These are phyloP conservation scores for Tolypocladium capitatum DNA, from an alignment of 2,329 filamentous ascomycete species.

Conservation along the genomic window DNA sequence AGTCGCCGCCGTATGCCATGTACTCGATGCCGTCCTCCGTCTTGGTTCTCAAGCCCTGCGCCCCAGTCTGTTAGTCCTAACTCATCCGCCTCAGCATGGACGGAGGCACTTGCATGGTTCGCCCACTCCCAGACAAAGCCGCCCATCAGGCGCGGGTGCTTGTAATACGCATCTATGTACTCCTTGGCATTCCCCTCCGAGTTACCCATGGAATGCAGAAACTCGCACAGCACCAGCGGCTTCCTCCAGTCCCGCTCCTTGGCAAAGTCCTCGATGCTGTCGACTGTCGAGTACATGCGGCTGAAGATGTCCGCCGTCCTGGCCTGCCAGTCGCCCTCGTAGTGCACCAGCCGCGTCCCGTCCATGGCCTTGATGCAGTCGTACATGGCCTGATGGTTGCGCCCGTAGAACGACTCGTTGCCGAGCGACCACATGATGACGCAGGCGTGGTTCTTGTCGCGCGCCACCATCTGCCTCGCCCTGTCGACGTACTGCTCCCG, in stretches of 20 bases:
- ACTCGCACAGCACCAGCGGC: conserved; percentile 45
- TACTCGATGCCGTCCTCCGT: conserved; percentile 29
- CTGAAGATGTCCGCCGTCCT: conserved; percentile 49
- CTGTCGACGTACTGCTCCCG: conserved; percentile 53
- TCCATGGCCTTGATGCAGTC: conserved; percentile 46
- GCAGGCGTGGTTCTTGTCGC: conserved; percentile 47
- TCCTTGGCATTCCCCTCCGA: conserved; percentile 54
- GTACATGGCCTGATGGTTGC: conserved; percentile 56
- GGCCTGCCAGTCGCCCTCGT: conserved; percentile 48
- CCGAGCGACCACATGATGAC: conserved; percentile 61
- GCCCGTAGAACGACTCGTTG: conserved; percentile 59
- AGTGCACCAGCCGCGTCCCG: conserved; percentile 46
- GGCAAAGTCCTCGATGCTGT: conserved; percentile 27
- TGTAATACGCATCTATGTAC: conserved; percentile 52
- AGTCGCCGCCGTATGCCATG: conserved; percentile 49
- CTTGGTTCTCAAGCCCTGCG: conserved; percentile 26
- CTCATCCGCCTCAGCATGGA: not conserved
- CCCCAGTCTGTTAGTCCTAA: not conserved
- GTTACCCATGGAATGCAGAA: conserved; percentile 56
- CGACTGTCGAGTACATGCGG: conserved; percentile 48
- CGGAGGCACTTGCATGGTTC: conserved; percentile 27
- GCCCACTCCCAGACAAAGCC: conserved; percentile 55
- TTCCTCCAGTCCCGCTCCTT: conserved; percentile 32
- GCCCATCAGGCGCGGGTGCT: conserved; percentile 37
- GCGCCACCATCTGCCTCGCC: conserved; percentile 47